Evolutionary conservation across 2,329 filamentous ascomycete genomes (phyloP).

Genomic region (Parascedosporium putredinis): DNA sequence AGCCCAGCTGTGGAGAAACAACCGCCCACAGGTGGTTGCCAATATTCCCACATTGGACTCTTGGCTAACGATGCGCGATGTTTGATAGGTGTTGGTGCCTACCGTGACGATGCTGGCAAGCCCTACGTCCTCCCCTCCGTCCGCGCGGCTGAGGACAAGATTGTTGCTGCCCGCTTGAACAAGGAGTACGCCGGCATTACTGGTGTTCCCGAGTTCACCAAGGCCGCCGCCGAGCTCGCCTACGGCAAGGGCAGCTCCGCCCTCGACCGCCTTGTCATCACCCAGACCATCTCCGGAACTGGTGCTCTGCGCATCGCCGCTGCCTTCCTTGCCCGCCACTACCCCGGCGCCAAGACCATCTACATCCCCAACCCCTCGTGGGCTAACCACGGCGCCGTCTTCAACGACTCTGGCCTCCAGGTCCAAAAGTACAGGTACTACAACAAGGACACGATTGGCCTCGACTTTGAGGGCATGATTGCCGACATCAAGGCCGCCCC

Average conservation of each 20-base stretch:
- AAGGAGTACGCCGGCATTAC: constrained; percentile 99
- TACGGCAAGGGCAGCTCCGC: constrained; percentile 74
- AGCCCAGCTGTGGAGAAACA: too few relatives aligned
- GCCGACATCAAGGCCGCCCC: constrained; percentile 84
- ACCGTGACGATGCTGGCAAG: constrained; percentile 96
- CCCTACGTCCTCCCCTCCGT: constrained; percentile 96
- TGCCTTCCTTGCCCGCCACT: constrained; percentile 87
- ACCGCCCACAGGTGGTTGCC: too few relatives aligned
- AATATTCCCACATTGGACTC: too few relatives aligned
- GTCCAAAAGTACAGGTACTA: constrained; percentile 98
- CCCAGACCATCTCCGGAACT: constrained; percentile 96
- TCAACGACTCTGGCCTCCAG: constrained; percentile 82
- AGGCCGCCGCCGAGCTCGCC: constrained; percentile 79
- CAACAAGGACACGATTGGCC: constrained; percentile 95
- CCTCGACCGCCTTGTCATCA: constrained; percentile 76
- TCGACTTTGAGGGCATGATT: constrained; percentile 92
- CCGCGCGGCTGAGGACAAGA: constrained; percentile 75
- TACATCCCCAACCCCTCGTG: constrained; percentile 94
- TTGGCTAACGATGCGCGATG: constrained; percentile 8
- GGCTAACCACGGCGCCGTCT: constrained; percentile 97
- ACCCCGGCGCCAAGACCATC: constrained; percentile 84
- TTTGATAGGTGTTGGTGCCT: constrained; percentile 74
- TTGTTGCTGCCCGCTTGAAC: constrained; percentile 68
- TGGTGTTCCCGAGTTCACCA: constrained; percentile 87
- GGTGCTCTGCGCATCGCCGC: constrained; percentile 91